Conservation (phyloP, 345 rosid genomes). For the Combretum micranthum region DNA sequence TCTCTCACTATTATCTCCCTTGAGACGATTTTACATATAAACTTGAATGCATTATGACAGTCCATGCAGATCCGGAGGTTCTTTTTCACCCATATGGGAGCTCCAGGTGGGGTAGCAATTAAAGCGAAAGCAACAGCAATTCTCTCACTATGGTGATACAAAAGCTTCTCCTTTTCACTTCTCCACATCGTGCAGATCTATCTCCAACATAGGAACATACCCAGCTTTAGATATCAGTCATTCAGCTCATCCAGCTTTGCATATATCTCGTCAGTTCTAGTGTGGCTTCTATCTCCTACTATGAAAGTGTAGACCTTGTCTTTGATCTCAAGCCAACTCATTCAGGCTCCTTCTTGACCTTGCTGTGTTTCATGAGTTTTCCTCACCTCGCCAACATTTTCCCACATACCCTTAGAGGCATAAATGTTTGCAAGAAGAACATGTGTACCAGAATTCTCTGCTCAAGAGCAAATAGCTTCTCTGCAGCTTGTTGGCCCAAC, state of each 20-base stretch:
- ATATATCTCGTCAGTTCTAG: constrained; percentile 41
- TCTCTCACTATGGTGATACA: constrained; percentile 53
- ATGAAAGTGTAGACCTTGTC: constrained; percentile 42
- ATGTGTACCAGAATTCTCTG: constrained; percentile 47
- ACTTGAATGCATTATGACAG: constrained; percentile 44
- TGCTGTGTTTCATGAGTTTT: constrained; percentile 43
- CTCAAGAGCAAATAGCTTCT: constrained; percentile 44
- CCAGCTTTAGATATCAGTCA: constrained; percentile 48
- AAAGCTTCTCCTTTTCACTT: constrained; percentile 43
- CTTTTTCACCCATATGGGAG: constrained; percentile 60
- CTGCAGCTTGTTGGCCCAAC: constrained; percentile 43
- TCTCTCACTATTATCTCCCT: constrained; percentile 61
- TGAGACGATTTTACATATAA: constrained; percentile 41
- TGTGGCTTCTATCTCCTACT: constrained; percentile 54
- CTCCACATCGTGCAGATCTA: constrained; percentile 53
- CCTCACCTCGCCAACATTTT: constrained; percentile 43
- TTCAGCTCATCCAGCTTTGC: constrained; percentile 45
- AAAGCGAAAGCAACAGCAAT: constrained; percentile 63
- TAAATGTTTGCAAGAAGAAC: constrained; percentile 50
- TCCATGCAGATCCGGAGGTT: constrained; percentile 56
- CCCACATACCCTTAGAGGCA: constrained; percentile 58
- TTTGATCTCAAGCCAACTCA: constrained; percentile 61
- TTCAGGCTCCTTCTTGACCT: constrained; percentile 56
- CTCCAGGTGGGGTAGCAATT: constrained; percentile 46
- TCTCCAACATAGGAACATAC: constrained; percentile 50